Evolutionary conservation across 164 flowering plant genomes (phyloP).

Genomic region (Dillenia turbinata): DNA sequence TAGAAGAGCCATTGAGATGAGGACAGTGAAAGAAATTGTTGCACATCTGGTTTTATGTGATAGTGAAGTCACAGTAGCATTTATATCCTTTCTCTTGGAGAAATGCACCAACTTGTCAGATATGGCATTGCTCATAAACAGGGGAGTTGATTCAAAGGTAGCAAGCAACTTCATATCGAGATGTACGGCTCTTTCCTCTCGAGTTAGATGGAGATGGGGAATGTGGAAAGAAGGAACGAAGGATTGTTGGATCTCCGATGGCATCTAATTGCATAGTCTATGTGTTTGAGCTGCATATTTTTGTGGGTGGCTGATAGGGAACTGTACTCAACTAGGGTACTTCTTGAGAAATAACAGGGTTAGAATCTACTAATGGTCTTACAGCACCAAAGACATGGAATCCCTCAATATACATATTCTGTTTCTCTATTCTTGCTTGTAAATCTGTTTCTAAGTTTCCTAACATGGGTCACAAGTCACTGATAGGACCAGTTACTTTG

Average conservation of each 20-base stretch:
- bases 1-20: conserved; percentile 13
- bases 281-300: no score
- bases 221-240: conserved; percentile 30
- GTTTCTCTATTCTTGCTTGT: no score
- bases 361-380: no score
- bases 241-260: conserved; percentile 22
- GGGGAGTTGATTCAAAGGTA: conserved; percentile 14
- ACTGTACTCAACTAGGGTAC: no score
- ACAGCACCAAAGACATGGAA: no score
- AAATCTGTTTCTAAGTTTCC: no score
- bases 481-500: no score
- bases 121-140: conserved; percentile 26
- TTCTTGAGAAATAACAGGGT: no score
- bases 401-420: no score
- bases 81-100: conserved; percentile 26
- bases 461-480: no score
- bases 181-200: conserved; percentile 22
- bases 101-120: conserved; percentile 24
- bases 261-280: background rate
- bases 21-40: conserved; percentile 20
- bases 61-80: conserved; percentile 18
- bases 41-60: conserved; percentile 26
- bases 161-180: conserved; percentile 20
- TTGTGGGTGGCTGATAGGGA: no score
- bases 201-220: conserved; percentile 46